Evolutionary conservation across 2,329 filamentous ascomycete genomes (phyloP).

Genomic region (Stemphylium lycopersici): DNA sequence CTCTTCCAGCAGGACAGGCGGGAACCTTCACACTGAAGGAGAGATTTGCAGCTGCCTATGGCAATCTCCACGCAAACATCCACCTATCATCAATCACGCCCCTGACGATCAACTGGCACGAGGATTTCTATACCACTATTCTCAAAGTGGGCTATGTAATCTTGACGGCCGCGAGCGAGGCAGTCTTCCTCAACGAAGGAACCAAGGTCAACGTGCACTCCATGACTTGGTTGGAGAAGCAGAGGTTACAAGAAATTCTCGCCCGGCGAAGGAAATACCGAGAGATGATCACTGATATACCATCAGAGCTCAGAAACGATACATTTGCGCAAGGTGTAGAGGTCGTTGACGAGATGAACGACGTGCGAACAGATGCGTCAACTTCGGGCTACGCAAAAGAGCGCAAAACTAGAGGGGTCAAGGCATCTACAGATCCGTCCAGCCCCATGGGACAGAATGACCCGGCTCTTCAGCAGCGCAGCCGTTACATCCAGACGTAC

Average conservation of each 20-base stretch:
- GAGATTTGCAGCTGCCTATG: slow-evolving; percentile 73
- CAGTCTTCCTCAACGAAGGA: slow-evolving; percentile 93
- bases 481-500: slow-evolving; percentile 75
- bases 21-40: slow-evolving; percentile 58
- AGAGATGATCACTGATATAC: slow-evolving; percentile 47
- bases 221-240: slow-evolving; percentile 91
- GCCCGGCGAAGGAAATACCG: slow-evolving; percentile 49
- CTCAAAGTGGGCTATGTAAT: slow-evolving; percentile 86
- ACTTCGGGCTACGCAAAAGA: slow-evolving; percentile 69
- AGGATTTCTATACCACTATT: slow-evolving; percentile 94
- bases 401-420: slow-evolving; percentile 61
- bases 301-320: slow-evolving; percentile 51
- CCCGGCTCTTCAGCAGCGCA: slow-evolving; percentile 78
- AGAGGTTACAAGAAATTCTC: slow-evolving; percentile 79
- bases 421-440: slow-evolving; percentile 27
- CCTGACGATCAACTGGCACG: slow-evolving; percentile 79
- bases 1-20: slow-evolving; percentile 61
- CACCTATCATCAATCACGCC: slow-evolving; percentile 71
- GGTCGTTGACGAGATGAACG: slow-evolving; percentile 44
- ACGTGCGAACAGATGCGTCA: slow-evolving; percentile 35
- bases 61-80: slow-evolving; percentile 90
- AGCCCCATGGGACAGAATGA: slow-evolving; percentile 51
- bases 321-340: slow-evolving; percentile 46
- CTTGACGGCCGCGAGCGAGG: slow-evolving; percentile 91
- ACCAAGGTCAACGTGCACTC: slow-evolving; percentile 72